phyloP scores from a whole-genome alignment of 331 rosid genomes.

The Malus hybrid region DNA sequence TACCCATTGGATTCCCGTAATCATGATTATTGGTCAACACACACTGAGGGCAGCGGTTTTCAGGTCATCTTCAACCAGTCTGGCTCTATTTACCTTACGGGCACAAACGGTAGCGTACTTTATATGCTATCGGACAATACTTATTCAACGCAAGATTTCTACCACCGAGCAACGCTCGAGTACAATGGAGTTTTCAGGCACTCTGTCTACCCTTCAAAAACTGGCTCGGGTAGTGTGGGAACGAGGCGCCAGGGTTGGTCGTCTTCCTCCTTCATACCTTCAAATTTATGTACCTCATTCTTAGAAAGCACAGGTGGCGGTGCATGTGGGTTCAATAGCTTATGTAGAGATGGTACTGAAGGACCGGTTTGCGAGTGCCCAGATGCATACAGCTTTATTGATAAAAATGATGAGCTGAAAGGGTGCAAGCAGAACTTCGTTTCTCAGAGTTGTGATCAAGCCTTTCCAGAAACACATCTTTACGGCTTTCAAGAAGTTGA shows the following conservation, averaged over 20 bases:
- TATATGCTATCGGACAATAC: neutral
- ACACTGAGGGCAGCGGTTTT: neutral
- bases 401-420: neutral
- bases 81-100: conserved; percentile 1
- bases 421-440: neutral
- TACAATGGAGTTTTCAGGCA: conserved; percentile 22
- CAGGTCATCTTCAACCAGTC: neutral
- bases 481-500: neutral
- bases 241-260: neutral
- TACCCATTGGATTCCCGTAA: neutral
- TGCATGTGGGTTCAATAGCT: conserved; percentile 4
- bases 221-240: neutral
- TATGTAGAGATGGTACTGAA: neutral
- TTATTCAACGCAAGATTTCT: neutral
- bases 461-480: neutral
- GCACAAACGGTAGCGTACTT: neutral
- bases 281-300: neutral
- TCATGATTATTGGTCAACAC: neutral
- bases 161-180: conserved; percentile 9
- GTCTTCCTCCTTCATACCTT: neutral
- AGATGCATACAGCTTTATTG: neutral
- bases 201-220: neutral
- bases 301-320: neutral
- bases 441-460: neutral
- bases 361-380: neutral